Base-by-base conservation (phyloP, 352 stramenopile species). In the Globisporangium ultimum region DNA sequence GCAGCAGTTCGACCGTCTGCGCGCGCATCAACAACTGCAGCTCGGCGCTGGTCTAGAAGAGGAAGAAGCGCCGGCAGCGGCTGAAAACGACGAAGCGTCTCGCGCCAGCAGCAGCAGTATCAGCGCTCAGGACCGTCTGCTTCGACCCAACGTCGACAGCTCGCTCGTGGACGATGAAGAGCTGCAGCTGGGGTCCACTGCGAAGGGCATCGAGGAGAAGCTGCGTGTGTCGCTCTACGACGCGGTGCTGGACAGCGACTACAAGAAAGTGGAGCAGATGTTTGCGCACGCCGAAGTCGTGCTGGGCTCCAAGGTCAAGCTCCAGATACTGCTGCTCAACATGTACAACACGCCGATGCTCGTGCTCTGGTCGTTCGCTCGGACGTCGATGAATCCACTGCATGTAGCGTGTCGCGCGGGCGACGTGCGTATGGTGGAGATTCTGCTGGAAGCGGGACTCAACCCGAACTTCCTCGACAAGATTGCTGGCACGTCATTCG, bases 401-500 rank as follows among this genome's bases (percentile, higher is more conserved):
- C 83, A 92, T 47, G 75, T 87, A 2, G 85, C 83, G 20, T 89
- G 81, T 50, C 74, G 77, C 17, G 60, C 74, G 1, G 81, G 81
- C 18, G 80, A 94, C 61, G 67, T 84, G 15, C 60, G 58, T 34
- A 82, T 89, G 56, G 70, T 87, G 0, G 62, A 80, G 32, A 53
- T 84, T 45, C 61, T 94, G 21, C 68, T 89, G 9, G 64, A 85
- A 13, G 76, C 77, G 7, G 80, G 80, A 1, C 52, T 94, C 34
- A 84, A 87, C 52, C 71, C 84, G 1, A 91, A 94, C 48, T 82
- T 84, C 43, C 66, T 92, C 22, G 84, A 94, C 67, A 91, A 92
- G 70, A 89, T 89, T 48, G 71, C 78, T 3, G 80, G 84, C 7
- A 73, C 72, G 32, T 73, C 70, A 3, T 75, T 88, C 47, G 78